Evolutionary conservation across 208 protist genomes (phyloP).

Genomic region (Strigomonas galati): DNA sequence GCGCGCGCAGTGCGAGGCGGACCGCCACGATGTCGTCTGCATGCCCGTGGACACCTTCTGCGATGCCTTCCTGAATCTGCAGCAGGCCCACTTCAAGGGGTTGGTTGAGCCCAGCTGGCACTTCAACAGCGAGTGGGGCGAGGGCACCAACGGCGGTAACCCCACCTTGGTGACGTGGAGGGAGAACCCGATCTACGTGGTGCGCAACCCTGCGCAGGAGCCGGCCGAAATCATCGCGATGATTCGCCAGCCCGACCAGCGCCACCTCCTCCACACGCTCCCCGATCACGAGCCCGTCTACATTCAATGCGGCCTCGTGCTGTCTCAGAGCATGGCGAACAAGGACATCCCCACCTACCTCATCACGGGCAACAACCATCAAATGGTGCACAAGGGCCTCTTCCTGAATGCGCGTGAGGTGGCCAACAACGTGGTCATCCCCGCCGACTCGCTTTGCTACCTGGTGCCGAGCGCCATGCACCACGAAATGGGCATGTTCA

Average conservation of each 20-base stretch:
- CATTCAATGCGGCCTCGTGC: slow-evolving; percentile 53
- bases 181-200: slow-evolving; percentile 54
- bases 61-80: slow-evolving; percentile 36
- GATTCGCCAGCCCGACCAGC: slow-evolving; percentile 71
- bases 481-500: slow-evolving; percentile 63
- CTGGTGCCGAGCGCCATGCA: slow-evolving; percentile 69
- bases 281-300: slow-evolving; percentile 51
- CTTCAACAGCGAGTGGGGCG: slow-evolving; percentile 49
- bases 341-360: slow-evolving; percentile 58
- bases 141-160: slow-evolving; percentile 51
- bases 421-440: slow-evolving; percentile 47
- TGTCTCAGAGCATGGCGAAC: slow-evolving; percentile 43
- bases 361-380: slow-evolving; percentile 76
- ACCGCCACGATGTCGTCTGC: slow-evolving; percentile 39
- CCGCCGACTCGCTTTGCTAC: slow-evolving; percentile 59
- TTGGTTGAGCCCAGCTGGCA: slow-evolving; percentile 24
- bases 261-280: slow-evolving; percentile 58
- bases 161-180: slow-evolving; percentile 49
- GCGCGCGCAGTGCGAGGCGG: slow-evolving; percentile 15
- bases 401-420: slow-evolving; percentile 69
- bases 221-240: slow-evolving; percentile 54
- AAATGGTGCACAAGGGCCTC: slow-evolving; percentile 52
- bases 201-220: slow-evolving; percentile 27
- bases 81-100: slow-evolving; percentile 35
- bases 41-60: slow-evolving; percentile 54